Conservation (phyloP, 768 basidiomycete species). For the Phylloporus sp. region DNA sequence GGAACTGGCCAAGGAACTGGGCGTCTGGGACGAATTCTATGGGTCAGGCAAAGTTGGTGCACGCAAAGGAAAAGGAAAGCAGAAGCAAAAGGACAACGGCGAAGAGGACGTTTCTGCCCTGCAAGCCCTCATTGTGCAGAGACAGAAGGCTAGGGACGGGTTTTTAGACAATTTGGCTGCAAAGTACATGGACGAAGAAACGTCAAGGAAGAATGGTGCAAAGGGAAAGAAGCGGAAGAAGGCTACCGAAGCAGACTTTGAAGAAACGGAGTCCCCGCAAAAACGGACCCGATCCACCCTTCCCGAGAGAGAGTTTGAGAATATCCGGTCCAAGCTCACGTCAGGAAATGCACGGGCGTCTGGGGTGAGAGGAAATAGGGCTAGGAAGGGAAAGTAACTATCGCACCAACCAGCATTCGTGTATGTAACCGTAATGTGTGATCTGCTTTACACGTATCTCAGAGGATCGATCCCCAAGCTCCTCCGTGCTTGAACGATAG, state of each 20-base stretch:
- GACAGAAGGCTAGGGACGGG: slow-evolving; percentile 60
- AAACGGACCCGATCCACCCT: slow-evolving; percentile 45
- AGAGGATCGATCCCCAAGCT: slow-evolving; percentile 81
- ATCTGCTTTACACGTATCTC: slow-evolving; percentile 53
- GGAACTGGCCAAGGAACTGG: slow-evolving; percentile 75
- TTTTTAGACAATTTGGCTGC: slow-evolving; percentile 73
- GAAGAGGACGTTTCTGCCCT: slow-evolving; percentile 63
- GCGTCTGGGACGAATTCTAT: slow-evolving; percentile 93
- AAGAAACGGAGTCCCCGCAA: slow-evolving; percentile 38
- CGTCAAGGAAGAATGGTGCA: slow-evolving; percentile 35
- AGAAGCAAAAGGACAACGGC: slow-evolving; percentile 35
- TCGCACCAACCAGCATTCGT: neutral
- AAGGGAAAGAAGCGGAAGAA: slow-evolving; percentile 53
- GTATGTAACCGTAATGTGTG: slow-evolving; percentile 7
- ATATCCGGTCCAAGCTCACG: slow-evolving; percentile 53
- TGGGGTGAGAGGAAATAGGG: slow-evolving; percentile 23
- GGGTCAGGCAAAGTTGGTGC: slow-evolving; percentile 66
- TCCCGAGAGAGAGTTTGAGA: slow-evolving; percentile 59
- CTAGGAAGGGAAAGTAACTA: slow-evolving; percentile 35
- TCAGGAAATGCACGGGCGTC: slow-evolving; percentile 41
- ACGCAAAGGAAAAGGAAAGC: slow-evolving; percentile 51
- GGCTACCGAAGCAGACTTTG: slow-evolving; percentile 32
- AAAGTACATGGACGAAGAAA: slow-evolving; percentile 53
- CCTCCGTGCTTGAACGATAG: slow-evolving; percentile 77
- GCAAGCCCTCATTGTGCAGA: slow-evolving; percentile 77